Evolutionary conservation across 345 rosid species (phyloP).

Genomic region (Acer campestre): DNA sequence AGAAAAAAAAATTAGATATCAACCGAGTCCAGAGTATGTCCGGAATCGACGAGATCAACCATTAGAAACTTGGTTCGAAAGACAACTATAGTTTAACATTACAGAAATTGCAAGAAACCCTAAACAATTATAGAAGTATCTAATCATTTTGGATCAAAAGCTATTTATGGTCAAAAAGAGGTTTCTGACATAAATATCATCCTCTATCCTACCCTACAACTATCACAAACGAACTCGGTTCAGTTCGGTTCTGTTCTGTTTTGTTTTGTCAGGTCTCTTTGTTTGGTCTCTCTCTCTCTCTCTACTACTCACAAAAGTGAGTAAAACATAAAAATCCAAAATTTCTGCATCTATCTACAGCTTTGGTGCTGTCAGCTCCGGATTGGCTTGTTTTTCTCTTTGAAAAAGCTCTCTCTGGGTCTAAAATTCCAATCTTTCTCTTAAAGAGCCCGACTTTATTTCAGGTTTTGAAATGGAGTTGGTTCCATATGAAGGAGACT

Average conservation of each 20-base stretch:
- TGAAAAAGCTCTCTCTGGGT: not conserved
- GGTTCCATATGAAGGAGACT: conserved; percentile 63
- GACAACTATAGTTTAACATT: too few relatives aligned
- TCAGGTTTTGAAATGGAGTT: conserved; percentile 53
- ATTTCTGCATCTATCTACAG: not conserved
- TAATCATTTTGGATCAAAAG: too few relatives aligned
- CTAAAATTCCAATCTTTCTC: conserved; percentile 7
- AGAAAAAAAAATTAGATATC: too few relatives aligned
- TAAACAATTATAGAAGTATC: too few relatives aligned
- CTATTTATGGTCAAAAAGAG: not conserved
- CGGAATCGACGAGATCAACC: too few relatives aligned
- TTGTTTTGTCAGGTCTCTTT: not conserved
- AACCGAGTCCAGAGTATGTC: too few relatives aligned
- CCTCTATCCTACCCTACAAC: not conserved
- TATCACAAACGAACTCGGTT: not conserved
- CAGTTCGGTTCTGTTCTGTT: not conserved
- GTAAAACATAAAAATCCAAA: not conserved
- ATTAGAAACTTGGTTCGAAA: too few relatives aligned
- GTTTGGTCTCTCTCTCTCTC: not conserved
- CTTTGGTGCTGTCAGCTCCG: conserved; percentile 9
- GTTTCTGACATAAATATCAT: not conserved
- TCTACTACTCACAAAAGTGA: not conserved
- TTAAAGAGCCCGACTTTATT: conserved; percentile 11
- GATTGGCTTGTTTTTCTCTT: not conserved
- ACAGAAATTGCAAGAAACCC: too few relatives aligned